Percentiles rank a stretch among this genome's conserved stretches.
These are phyloP conservation scores for Claviceps cyperi DNA, from an alignment of 2,329 filamentous ascomycete genomes.

Conservation along the genomic window DNA sequence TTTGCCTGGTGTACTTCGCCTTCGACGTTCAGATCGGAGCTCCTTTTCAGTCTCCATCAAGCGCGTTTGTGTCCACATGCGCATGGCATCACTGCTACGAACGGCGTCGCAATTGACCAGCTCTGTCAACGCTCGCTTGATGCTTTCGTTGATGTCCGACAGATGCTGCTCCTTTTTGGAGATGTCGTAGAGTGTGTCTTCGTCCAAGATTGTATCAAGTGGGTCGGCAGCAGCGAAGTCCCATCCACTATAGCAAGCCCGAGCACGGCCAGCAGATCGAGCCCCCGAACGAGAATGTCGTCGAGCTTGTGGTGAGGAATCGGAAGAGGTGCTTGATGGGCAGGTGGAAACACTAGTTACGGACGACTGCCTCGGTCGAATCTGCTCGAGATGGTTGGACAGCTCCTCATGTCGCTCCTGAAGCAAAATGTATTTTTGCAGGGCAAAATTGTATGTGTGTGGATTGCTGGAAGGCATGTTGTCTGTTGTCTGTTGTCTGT, in stretches of 20 bases:
- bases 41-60: constrained; percentile 48
- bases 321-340: constrained; percentile 44
- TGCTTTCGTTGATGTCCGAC: constrained; percentile 42
- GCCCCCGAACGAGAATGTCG: constrained; percentile 22
- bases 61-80: constrained; percentile 43
- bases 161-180: constrained; percentile 38
- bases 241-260: constrained; percentile 21
- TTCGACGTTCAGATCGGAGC: constrained; percentile 35
- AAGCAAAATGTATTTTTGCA: constrained; percentile 40
- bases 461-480: constrained; percentile 16
- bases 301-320: constrained; percentile 34
- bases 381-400: constrained; percentile 34
- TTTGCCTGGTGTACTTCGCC: constrained; percentile 25
- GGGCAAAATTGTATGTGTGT: constrained; percentile 29
- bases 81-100: constrained; percentile 34
- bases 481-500: constrained; percentile 13
- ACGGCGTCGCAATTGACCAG: constrained; percentile 45
- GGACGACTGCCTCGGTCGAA: constrained; percentile 26
- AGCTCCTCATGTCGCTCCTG: constrained; percentile 41
- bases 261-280: constrained; percentile 11
- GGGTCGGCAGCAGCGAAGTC: constrained; percentile 13
- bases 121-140: constrained; percentile 47
- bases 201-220: constrained; percentile 30
- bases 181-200: constrained; percentile 33
- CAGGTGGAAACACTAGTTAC: constrained; percentile 21